Conservation (phyloP, 2,329 filamentous ascomycete species). For the Trichoderma arundinaceum region DNA sequence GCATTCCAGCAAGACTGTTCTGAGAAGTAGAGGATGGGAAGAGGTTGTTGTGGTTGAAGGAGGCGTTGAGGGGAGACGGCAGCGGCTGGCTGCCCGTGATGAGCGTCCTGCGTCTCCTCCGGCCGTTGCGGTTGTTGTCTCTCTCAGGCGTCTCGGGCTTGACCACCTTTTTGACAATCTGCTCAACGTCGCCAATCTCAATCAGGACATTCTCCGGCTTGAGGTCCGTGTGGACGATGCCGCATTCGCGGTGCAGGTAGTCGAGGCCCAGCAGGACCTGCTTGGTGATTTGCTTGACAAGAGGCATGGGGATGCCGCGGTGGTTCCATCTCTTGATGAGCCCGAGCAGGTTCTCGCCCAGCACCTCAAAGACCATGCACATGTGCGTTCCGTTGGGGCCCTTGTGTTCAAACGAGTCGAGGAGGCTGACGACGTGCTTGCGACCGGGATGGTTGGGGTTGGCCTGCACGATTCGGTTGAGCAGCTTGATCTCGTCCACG, state of each 20-base stretch:
- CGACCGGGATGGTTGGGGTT: slow-evolving; percentile 94
- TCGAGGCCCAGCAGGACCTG: slow-evolving; percentile 95
- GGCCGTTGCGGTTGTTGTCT: slow-evolving; percentile 89
- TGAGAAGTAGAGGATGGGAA: slow-evolving; percentile 68
- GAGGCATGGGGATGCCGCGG: slow-evolving; percentile 90
- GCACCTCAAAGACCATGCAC: slow-evolving; percentile 98
- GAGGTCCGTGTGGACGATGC: slow-evolving; percentile 97
- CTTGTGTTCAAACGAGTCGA: slow-evolving; percentile 97
- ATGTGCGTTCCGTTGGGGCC: slow-evolving; percentile 95
- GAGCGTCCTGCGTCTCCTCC: slow-evolving; percentile 85
- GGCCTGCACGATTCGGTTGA: slow-evolving; percentile 94
- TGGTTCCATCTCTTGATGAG: slow-evolving; percentile 99
- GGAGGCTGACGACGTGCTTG: slow-evolving; percentile 91
- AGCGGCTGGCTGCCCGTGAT: slow-evolving; percentile 97
- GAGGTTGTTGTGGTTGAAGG: slow-evolving; percentile 80
- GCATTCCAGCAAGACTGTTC: slow-evolving; percentile 80
- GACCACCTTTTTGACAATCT: slow-evolving; percentile 96
- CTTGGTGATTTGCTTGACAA: slow-evolving; percentile 99
- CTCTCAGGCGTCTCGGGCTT: slow-evolving; percentile 77
- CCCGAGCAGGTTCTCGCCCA: slow-evolving; percentile 92
- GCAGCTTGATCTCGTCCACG: slow-evolving; percentile 97
- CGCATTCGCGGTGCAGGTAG: slow-evolving; percentile 96
- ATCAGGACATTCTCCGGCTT: slow-evolving; percentile 99
- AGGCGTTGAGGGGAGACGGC: slow-evolving; percentile 91
- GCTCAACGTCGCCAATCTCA: slow-evolving; percentile 97